These are phyloP conservation scores for Chrysanthemum lavandulifolium DNA, from an alignment of 129 eudicot species.

Conservation along the genomic window DNA sequence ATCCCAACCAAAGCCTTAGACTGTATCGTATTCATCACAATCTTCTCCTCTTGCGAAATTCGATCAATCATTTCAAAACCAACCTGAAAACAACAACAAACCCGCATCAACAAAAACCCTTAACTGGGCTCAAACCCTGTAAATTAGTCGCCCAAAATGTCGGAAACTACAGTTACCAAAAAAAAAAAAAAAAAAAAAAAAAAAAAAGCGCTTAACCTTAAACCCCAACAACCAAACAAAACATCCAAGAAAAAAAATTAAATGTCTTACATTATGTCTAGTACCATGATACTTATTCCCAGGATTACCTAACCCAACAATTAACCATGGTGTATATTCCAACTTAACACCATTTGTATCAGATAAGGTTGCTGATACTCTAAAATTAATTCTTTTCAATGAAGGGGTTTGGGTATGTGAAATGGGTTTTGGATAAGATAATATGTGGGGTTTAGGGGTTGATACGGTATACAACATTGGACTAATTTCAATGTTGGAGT, in stretches of 20 bases:
- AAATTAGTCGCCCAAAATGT: not conserved
- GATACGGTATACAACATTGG: constrained; percentile 66
- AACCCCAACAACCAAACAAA: constrained; percentile 35
- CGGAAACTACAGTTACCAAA: no score
- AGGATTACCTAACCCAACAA: constrained; percentile 95
- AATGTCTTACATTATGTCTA: constrained; percentile 73
- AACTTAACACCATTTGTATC: constrained; percentile 52
- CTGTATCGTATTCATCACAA: constrained; percentile 87
- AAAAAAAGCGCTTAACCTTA: not conserved
- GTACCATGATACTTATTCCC: constrained; percentile 96
- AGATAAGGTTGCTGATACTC: constrained; percentile 51
- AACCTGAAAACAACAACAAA: constrained; percentile 41
- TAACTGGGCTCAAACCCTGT: not conserved
- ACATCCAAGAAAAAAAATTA: not conserved
- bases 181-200: constrained; percentile 7
- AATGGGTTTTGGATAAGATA: constrained; percentile 48
- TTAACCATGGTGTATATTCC: constrained; percentile 94
- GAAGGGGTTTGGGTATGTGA: constrained; percentile 30
- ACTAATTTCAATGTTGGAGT: constrained; percentile 22
- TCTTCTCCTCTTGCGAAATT: constrained; percentile 70
- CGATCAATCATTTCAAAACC: constrained; percentile 98
- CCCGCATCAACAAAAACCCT: no score
- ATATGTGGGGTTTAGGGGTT: constrained; percentile 38
- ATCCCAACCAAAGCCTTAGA: constrained; percentile 90
- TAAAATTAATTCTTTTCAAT: constrained; percentile 21